Conservation (phyloP, 2,329 filamentous ascomycete genomes). For the Rhinocladiella mackenziei region DNA sequence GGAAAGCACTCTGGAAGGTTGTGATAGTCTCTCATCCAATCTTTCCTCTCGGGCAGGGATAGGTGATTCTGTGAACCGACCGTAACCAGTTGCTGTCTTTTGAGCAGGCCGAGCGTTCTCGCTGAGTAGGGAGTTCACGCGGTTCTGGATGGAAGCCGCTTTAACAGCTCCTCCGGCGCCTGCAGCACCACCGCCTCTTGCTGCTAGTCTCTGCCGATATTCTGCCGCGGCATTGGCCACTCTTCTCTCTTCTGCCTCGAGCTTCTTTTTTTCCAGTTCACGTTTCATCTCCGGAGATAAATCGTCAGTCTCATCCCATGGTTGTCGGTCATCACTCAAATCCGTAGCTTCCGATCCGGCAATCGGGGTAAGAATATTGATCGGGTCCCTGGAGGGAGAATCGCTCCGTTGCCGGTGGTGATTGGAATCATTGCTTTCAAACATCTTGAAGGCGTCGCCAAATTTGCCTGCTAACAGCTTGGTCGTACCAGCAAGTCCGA, state of each 20-base stretch:
- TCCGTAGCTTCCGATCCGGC: conserved; percentile 71
- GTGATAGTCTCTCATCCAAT: conserved; percentile 33
- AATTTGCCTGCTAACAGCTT: conserved; percentile 83
- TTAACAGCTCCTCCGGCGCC: conserved; percentile 49
- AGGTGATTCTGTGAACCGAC: conserved; percentile 72
- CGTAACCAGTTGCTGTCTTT: conserved; percentile 84
- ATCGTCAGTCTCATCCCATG: conserved; percentile 63
- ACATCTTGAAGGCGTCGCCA: conserved; percentile 87
- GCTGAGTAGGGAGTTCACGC: conserved; percentile 78
- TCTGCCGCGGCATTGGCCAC: conserved; percentile 86
- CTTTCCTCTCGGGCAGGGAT: conserved; percentile 32
- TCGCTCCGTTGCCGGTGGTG: conserved; percentile 43
- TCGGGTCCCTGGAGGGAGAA: conserved; percentile 42
- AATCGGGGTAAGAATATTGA: conserved; percentile 61
- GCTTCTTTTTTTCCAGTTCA: conserved; percentile 75
- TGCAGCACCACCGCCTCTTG: conserved; percentile 47
- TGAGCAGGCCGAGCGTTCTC: conserved; percentile 64
- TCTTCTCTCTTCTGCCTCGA: conserved; percentile 83
- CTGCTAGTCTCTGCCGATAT: conserved; percentile 71
- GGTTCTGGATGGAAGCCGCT: conserved; percentile 85
- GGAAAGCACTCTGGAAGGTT: conserved; percentile 18
- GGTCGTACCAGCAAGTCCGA: conserved; percentile 70
- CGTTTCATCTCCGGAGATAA: conserved; percentile 83
- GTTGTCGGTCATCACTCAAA: conserved; percentile 61
- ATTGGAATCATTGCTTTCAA: conserved; percentile 58